Percentiles rank a stretch among this genome's conserved stretches.
Evolutionary conservation across 768 basidiomycete genomes (phyloP).

Genomic region (Lentinus brumalis): DNA sequence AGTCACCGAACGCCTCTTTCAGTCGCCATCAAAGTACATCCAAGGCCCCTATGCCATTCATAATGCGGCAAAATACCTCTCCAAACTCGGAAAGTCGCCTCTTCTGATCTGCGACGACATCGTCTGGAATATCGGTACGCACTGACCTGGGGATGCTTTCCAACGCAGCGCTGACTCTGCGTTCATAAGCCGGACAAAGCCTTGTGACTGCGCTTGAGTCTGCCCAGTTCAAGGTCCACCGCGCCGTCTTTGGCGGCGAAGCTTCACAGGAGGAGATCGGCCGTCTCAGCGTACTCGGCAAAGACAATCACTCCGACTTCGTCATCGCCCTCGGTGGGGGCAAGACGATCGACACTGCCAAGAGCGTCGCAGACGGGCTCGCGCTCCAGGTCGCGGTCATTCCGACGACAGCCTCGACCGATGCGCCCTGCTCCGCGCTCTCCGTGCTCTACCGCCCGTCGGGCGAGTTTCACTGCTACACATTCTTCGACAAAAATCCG

Average conservation of each 20-base stretch:
- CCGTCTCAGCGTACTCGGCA: constrained; percentile 24
- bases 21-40: constrained; percentile 37
- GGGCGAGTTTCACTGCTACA: constrained; percentile 34
- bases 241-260: constrained; percentile 32
- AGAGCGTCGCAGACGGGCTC: constrained; percentile 32
- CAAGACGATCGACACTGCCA: constrained; percentile 35
- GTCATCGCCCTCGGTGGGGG: constrained; percentile 35
- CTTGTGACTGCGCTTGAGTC: constrained; percentile 26
- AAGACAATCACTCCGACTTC: constrained; percentile 26
- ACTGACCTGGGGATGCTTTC: background rate
- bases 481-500: constrained; percentile 33
- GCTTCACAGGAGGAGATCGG: constrained; percentile 32
- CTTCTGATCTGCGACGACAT: constrained; percentile 31
- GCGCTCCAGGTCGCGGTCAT: constrained; percentile 28
- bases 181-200: constrained; percentile 28
- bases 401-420: constrained; percentile 35
- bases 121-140: constrained; percentile 32
- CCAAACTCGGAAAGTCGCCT: constrained; percentile 26
- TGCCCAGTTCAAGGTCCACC: constrained; percentile 27
- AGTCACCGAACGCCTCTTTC: constrained; percentile 33
- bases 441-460: constrained; percentile 34
- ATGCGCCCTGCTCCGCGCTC: constrained; percentile 36
- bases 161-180: background rate
- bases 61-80: constrained; percentile 32
- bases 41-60: constrained; percentile 35